Evolutionary conservation across 306 rosid genomes (phyloP).

Genomic region (Ormosia semicastrata): DNA sequence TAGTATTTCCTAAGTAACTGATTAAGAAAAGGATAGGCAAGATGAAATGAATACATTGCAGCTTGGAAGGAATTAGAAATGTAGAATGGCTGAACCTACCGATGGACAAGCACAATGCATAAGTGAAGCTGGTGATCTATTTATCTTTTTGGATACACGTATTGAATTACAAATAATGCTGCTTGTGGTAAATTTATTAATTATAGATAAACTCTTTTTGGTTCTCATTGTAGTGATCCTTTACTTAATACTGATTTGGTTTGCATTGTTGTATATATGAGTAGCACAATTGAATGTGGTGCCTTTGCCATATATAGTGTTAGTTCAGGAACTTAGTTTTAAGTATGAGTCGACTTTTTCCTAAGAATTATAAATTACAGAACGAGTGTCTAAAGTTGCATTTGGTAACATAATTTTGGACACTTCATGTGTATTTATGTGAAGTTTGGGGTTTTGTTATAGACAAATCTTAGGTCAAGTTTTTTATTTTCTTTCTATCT

Average conservation of each 20-base stretch:
- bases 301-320: neutral
- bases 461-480: no score
- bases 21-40: neutral
- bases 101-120: neutral
- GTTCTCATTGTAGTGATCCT: neutral
- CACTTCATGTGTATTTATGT: neutral
- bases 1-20: neutral
- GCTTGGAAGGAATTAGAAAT: neutral
- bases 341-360: no score
- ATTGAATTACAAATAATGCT: neutral
- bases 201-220: neutral
- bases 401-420: no score
- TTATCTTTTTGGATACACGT: neutral
- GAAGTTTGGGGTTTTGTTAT: neutral
- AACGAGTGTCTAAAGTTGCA: no score
- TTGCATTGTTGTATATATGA: neutral
- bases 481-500: no score
- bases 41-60: neutral
- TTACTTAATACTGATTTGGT: neutral
- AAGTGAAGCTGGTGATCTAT: neutral
- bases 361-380: no score
- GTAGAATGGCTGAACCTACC: neutral
- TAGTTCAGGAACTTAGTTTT: neutral
- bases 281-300: neutral
- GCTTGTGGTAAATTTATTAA: neutral